Evolutionary conservation across 2,329 filamentous ascomycete genomes (phyloP), one percentile per base, ranked within the genome.

Genomic region (Ophiosphaerella narmari): DNA sequence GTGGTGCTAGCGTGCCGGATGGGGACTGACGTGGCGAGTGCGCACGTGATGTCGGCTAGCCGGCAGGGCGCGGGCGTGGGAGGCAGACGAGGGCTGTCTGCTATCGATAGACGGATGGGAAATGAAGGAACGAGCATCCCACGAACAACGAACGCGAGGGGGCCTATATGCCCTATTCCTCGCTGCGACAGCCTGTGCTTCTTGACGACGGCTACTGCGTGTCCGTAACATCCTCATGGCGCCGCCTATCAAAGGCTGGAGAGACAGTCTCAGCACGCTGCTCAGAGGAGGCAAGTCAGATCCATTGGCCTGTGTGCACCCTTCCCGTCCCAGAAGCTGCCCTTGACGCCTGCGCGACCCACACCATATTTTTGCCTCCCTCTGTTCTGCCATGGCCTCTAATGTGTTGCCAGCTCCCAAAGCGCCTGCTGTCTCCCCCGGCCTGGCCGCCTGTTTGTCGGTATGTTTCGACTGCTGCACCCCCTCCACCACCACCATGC

Each of bases 251-350:
- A 63, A 57, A 46, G 59, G 56, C 53, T 67, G 72, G 57, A 62
- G 60, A 39, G 57, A 68, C 46, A 55, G 66, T 62, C 62, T 74
- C 63, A 70, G 59, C 57, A 55, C 59, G 14, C 55, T 68, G 39
- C 46, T 68, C 63, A 68, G 73, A 67, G 64, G 68, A 62, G 65
- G 73, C 73, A 67, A 65, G 72, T 71, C 46, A 37, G 35, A 60
- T 67, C 57, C 60, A 69, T 71, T 72, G 68, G 69, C 63, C 63
- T 61, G 44, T 52, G 50, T 49, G 45, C 51, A 44, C 58, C 52
- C 57, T 50, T 49, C 54, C 49, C 23, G 29, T 48, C 39, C 39
- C 48, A 59, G 42, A 21, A 2, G 34, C 45, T 46, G 31, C 47
- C 41, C 34, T 57, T 57, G 50, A 66, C 65, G 65, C 68, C 61